Evolutionary conservation across 2,329 filamentous ascomycete species (phyloP), one percentile per base, ranked within the genome.

Genomic region (Phoma sp.): DNA sequence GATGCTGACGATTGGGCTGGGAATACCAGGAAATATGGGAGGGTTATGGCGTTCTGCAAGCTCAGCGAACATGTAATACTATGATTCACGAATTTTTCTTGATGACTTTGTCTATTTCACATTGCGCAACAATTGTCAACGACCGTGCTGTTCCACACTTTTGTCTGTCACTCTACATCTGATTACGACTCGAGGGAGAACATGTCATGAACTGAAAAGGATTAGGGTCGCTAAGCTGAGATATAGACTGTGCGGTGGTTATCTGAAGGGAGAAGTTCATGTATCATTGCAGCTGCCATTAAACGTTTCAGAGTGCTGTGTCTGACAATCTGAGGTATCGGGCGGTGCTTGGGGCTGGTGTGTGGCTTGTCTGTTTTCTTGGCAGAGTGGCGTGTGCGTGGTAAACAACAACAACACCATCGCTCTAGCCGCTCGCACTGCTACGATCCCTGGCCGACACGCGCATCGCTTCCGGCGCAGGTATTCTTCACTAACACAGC

Each of bases 381-480:
- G 46, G 46, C 52, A 29, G 9, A 9, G 27, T 29, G 27, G 27
- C 27, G 9, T 32, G 43, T 18, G 44, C 25, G 41, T 42, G 25
- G 46, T 55, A 55, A 55, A 55, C 52, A 55, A 55, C 52, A 42
- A 41, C 32, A 33, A 33, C 13, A 55, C 41, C 52, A 50, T 42
- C 46, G 37, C 46, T 47, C 58, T 51, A 29, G 27, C 9, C 27
- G 6, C 27, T 29, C 44, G 52, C 55, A 52, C 55, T 42, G 46
- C 54, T 41, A 52, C 60, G 45, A 55, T 52, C 39, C 36, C 52
- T 52, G 47, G 48, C 52, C 57, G 52, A 52, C 53, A 52, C 61
- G 49, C 54, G 55, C 55, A 52, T 55, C 48, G 25, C 58, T 39
- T 48, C 39, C 36, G 52, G 55, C 55, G 38, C 47, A 49, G 45